phyloP scores from a whole-genome alignment of 2,329 filamentous ascomycete genomes.

The Leptographium flavum region DNA sequence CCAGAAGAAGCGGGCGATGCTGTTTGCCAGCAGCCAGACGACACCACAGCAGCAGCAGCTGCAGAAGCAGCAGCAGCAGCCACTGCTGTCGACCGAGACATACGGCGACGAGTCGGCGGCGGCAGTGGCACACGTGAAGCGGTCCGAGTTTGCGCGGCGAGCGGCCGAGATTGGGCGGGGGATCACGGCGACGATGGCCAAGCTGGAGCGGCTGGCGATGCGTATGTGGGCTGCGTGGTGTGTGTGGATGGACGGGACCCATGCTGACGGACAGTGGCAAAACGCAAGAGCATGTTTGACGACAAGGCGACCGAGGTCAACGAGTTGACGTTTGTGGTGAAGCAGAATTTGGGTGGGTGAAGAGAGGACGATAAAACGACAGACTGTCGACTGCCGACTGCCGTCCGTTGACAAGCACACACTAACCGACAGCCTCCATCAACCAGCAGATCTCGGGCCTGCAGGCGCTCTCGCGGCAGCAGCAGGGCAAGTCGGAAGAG shows the following conservation, averaged over 20 bases:
- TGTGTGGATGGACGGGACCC: not conserved
- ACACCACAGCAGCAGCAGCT: conserved; percentile 5
- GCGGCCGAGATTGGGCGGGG: conserved; percentile 86
- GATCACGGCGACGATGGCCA: conserved; percentile 85
- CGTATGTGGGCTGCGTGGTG: conserved; percentile 1
- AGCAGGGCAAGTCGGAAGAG: conserved; percentile 60
- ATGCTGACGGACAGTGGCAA: conserved; percentile 42
- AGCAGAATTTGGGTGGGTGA: conserved; percentile 11
- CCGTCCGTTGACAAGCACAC: no score
- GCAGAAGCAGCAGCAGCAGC: conserved; percentile 30
- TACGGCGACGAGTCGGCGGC: conserved; percentile 39
- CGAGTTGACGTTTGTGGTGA: conserved; percentile 72
- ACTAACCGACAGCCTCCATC: conserved; percentile 26
- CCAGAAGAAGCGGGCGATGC: conserved; percentile 35
- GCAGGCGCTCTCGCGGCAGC: conserved; percentile 62
- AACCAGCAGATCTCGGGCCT: conserved; percentile 80
- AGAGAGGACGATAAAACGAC: no score
- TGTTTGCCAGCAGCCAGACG: conserved; percentile 2
- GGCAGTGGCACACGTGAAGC: conserved; percentile 30
- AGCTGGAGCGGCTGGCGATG: conserved; percentile 84
- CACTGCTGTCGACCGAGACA: conserved; percentile 39
- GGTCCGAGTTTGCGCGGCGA: conserved; percentile 80
- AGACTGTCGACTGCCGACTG: no score
- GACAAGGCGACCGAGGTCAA: conserved; percentile 94
- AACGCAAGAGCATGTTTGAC: conserved; percentile 91